A percentile compares a stretch with the other conserved stretches of the same genome.
These are phyloP conservation scores for Aspergillus flavus DNA, from an alignment of 2,329 filamentous ascomycete genomes.

Conservation along the genomic window DNA sequence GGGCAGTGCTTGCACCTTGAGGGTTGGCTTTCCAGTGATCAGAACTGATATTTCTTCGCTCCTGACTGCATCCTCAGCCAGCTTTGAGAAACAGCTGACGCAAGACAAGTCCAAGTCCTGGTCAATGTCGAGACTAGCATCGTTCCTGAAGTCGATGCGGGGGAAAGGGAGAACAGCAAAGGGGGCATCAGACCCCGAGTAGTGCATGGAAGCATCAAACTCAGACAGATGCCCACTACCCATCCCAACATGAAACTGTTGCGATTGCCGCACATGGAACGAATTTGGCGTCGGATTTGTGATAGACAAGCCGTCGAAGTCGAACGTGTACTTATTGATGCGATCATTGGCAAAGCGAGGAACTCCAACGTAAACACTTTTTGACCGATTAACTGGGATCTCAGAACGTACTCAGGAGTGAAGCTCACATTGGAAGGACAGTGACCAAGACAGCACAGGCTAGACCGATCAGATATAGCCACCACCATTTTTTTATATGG, in stretches of 20 bases:
- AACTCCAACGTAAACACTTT: conserved; percentile 26
- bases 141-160: conserved; percentile 19
- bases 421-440: conserved; percentile 23
- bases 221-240: conserved; percentile 24
- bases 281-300: conserved; percentile 26
- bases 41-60: conserved; percentile 21
- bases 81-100: conserved; percentile 25
- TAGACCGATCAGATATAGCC: conserved; percentile 26
- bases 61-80: conserved; percentile 21
- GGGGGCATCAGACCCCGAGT: conserved; percentile 14
- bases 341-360: conserved; percentile 28
- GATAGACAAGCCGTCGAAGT: conserved; percentile 25
- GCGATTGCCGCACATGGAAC: conserved; percentile 26
- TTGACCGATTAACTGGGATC: neutral
- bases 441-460: conserved; percentile 23
- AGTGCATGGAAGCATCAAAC: conserved; percentile 26
- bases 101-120: conserved; percentile 29
- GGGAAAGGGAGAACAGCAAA: conserved; percentile 25
- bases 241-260: conserved; percentile 21
- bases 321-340: conserved; percentile 27
- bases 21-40: conserved; percentile 21
- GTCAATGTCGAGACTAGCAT: conserved; percentile 22
- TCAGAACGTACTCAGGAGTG: neutral
- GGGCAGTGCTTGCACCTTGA: conserved; percentile 24
- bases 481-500: conserved; percentile 32